These are phyloP conservation scores for Nannochloris sp. DNA, from an alignment of 139 green algal species.

Conservation along the genomic window DNA sequence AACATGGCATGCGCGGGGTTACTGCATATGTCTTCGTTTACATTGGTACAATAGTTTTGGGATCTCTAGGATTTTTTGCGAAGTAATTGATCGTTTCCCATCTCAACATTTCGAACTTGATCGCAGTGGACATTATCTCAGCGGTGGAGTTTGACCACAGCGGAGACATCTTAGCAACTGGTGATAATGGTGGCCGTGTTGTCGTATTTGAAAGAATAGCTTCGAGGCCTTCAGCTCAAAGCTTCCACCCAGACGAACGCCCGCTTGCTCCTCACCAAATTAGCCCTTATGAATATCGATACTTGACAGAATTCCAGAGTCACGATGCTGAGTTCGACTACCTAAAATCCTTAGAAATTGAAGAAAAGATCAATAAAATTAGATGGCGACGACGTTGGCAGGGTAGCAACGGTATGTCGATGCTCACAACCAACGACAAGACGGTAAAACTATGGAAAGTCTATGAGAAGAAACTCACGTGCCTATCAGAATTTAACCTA, in stretches of 20 bases:
- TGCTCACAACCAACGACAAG: slow-evolving; percentile 93
- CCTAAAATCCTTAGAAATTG: slow-evolving; percentile 97
- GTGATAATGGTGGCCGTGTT: slow-evolving; percentile 90
- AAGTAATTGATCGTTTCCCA: no score
- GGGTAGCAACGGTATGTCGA: background rate
- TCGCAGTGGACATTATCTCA: slow-evolving; percentile 96
- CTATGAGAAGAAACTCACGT: slow-evolving; percentile 77
- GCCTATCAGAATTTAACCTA: slow-evolving; percentile 80
- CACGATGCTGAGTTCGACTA: slow-evolving; percentile 99
- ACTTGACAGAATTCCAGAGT: slow-evolving; percentile 98
- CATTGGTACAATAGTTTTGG: no score
- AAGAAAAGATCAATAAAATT: slow-evolving; percentile 99
- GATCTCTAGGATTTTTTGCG: no score
- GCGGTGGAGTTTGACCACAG: slow-evolving; percentile 92
- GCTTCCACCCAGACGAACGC: slow-evolving; percentile 14
- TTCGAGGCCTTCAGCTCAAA: background rate
- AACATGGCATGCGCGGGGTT: no score
- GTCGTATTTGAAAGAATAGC: slow-evolving; percentile 88
- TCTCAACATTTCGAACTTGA: no score
- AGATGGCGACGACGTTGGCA: slow-evolving; percentile 61
- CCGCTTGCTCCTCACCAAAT: slow-evolving; percentile 11
- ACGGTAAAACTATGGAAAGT: slow-evolving; percentile 99
- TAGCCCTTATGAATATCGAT: slow-evolving; percentile 76
- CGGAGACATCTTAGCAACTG: slow-evolving; percentile 90
- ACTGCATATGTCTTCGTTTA: no score